A percentile compares a stretch with the other conserved stretches of the same genome.
These are phyloP conservation scores for Kwoniella sp. DNA, from an alignment of 768 basidiomycete species.

Conservation along the genomic window DNA sequence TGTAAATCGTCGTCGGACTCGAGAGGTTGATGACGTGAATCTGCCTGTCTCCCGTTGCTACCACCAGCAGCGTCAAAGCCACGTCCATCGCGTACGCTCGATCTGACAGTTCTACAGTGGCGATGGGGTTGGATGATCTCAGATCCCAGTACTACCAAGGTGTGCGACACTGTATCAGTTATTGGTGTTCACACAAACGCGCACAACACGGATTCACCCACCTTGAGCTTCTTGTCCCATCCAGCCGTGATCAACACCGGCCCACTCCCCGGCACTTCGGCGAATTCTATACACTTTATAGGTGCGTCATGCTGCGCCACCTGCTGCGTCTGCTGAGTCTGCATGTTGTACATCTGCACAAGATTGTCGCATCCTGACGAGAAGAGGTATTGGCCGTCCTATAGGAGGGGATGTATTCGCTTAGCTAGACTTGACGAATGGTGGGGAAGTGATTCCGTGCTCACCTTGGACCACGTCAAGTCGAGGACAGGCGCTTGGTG, in stretches of 20 bases:
- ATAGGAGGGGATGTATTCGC: slow-evolving; percentile 16
- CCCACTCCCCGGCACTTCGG: slow-evolving; percentile 68
- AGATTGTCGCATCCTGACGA: slow-evolving; percentile 95
- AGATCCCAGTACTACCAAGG: slow-evolving; percentile 84
- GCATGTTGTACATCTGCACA: slow-evolving; percentile 87
- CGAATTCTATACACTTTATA: slow-evolving; percentile 78
- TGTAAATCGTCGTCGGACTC: slow-evolving; percentile 76
- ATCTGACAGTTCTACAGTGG: slow-evolving; percentile 72
- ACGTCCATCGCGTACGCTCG: slow-evolving; percentile 86
- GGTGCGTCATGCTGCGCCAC: slow-evolving; percentile 90
- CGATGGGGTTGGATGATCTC: slow-evolving; percentile 72
- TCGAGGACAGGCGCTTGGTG: slow-evolving; percentile 89
- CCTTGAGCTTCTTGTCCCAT: slow-evolving; percentile 95
- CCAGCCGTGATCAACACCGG: slow-evolving; percentile 81
- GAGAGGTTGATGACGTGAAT: slow-evolving; percentile 85
- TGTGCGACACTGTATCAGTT: background rate
- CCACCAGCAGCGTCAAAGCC: slow-evolving; percentile 76
- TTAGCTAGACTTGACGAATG: background rate
- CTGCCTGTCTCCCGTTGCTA: slow-evolving; percentile 89
- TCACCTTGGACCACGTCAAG: slow-evolving; percentile 87
- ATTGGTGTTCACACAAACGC: background rate
- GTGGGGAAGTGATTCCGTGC: slow-evolving; percentile 35
- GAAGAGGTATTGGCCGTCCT: slow-evolving; percentile 89
- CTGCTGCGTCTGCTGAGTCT: slow-evolving; percentile 76
- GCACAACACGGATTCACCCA: slow-evolving; percentile 53